Base-by-base conservation (phyloP, 768 basidiomycete species). In the Floccularia luteovirens region DNA sequence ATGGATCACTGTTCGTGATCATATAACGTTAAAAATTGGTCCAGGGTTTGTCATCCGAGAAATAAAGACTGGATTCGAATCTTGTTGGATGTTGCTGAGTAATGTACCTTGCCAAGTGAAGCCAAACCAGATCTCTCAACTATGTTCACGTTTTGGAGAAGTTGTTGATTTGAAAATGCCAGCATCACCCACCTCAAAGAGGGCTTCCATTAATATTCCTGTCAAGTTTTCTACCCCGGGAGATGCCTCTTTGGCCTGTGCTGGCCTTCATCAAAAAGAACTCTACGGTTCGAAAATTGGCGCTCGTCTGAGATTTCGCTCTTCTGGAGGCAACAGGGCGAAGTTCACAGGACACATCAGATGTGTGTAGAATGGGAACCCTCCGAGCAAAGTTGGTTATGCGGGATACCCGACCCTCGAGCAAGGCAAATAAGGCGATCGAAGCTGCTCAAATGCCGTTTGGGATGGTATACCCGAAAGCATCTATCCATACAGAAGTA, bases 61-160 rank as follows among this genome's bases (percentile, higher is more conserved):
- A 0, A 53, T 88, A 4, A 56, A 57, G 5, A 87, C 85, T 1
- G 79, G 79, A 1, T 81, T 87, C 30, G 86, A 90, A 49, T 79
- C 79, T 0, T 72, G 70, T 4, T 77, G 75, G 63, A 51, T 88
- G 6, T 60, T 68, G 25, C 45, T 90, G 1, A 62, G 63, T 3
- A 73, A 79, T 17, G 50, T 89, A 3, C 72, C 74, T 0, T 27
- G 44, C 0, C 44, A 44, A 0, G 60, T 69, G 11, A 56, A 60
- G 1, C 46, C 59, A 0, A 49, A 44, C 0, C 57, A 59, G 0
- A 42, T 89, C 6, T 44, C 45, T 2, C 28, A 49, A 1, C 38
- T 77, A 0, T 59, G 83, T 13, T 34, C 49, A 0, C 56, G 57
- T 0, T 81, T 74, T 45, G 80, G 80, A 1, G 52, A 63, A 13